phyloP scores from a whole-genome alignment of 768 basidiomycete species.

The Calocybe gangraenosa region DNA sequence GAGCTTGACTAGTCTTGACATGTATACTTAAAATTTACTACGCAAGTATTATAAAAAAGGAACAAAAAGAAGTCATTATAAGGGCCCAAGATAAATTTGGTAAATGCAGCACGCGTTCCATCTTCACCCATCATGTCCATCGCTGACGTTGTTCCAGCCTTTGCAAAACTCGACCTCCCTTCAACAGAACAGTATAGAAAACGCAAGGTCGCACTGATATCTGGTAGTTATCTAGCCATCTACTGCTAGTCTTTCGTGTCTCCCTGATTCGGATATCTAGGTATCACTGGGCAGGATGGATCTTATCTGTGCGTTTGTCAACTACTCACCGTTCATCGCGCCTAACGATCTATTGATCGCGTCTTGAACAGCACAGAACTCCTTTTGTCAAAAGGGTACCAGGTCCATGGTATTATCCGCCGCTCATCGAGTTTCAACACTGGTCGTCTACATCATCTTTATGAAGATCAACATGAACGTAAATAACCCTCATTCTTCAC shows the following conservation, averaged over 20 bases:
- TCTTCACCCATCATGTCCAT: slow-evolving; percentile 38
- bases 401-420: slow-evolving; percentile 94
- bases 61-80: no score
- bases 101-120: slow-evolving; percentile 1
- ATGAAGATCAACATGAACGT: slow-evolving; percentile 92
- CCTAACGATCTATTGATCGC: slow-evolving; percentile 4
- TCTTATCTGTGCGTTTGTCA: slow-evolving; percentile 74
- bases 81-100: no score
- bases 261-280: slow-evolving; percentile 33
- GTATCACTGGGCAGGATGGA: slow-evolving; percentile 95
- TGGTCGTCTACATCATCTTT: slow-evolving; percentile 88
- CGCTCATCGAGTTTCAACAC: slow-evolving; percentile 99
- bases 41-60: no score
- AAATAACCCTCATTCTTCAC: slow-evolving; percentile 23
- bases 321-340: slow-evolving; percentile 2
- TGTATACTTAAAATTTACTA: no score
- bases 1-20: no score
- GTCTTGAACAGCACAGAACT: slow-evolving; percentile 64
- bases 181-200: slow-evolving; percentile 80
- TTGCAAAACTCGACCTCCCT: slow-evolving; percentile 56
- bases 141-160: slow-evolving; percentile 33
- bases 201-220: slow-evolving; percentile 91
- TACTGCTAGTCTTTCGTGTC: not conserved
- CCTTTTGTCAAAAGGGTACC: slow-evolving; percentile 81
- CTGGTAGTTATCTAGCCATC: slow-evolving; percentile 48